Percentiles rank a stretch among this genome's conserved stretches.
phyloP scores from a whole-genome alignment of 2,329 filamentous ascomycete genomes.

The Beauveria brongniartii region DNA sequence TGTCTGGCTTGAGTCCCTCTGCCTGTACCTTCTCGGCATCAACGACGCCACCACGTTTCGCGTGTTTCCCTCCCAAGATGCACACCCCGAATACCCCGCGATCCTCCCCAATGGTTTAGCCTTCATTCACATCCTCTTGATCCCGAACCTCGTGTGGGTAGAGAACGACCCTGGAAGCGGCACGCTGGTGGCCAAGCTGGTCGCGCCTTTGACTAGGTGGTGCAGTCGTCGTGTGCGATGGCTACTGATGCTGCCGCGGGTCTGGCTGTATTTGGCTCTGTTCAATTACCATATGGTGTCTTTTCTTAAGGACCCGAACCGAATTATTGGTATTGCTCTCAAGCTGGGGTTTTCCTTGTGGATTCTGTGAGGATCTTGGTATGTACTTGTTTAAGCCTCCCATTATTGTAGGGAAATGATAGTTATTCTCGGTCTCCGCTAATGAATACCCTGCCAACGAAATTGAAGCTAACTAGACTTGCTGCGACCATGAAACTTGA shows the following conservation, averaged over 20 bases:
- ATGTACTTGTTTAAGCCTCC: no score
- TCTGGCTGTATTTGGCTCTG: background rate
- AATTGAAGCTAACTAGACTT: background rate
- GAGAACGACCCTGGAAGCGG: background rate
- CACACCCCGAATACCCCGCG: background rate
- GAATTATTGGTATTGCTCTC: background rate
- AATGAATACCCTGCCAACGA: background rate
- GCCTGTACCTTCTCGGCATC: background rate
- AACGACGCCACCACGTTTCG: background rate
- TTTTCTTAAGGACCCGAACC: background rate
- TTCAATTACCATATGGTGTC: background rate
- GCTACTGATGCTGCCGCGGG: background rate
- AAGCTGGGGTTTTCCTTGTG: background rate
- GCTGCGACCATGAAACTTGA: background rate
- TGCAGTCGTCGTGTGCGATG: background rate
- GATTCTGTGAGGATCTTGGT: background rate
- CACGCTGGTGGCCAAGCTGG: background rate
- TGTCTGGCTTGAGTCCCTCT: background rate
- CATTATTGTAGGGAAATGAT: background rate
- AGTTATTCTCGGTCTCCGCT: background rate
- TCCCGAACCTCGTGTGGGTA: background rate
- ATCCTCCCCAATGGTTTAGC: background rate
- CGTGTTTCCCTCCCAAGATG: background rate
- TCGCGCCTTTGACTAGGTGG: background rate
- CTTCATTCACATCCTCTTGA: background rate